Evolutionary conservation across 2,329 filamentous ascomycete species (phyloP).

Genomic region (Hirsutella minnesotensis): DNA sequence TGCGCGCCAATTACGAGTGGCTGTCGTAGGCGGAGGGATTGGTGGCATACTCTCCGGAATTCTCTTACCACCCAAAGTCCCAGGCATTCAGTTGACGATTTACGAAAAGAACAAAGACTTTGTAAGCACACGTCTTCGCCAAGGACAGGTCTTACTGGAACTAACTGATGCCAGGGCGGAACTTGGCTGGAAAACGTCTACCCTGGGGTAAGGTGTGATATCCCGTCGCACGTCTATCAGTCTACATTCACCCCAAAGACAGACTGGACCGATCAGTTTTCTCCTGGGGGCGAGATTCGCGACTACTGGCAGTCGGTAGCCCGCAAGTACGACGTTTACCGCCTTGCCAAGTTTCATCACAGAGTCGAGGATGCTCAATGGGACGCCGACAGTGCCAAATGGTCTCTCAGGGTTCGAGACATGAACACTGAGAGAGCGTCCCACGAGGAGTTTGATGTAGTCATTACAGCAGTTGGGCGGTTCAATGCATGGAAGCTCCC

Average conservation of each 20-base stretch:
- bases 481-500: constrained; percentile 57
- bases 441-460: constrained; percentile 42
- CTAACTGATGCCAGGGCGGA: constrained; percentile 24
- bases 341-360: constrained; percentile 41
- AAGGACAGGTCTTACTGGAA: background rate
- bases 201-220: constrained; percentile 55
- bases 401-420: constrained; percentile 39
- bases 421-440: constrained; percentile 23
- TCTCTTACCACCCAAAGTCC: constrained; percentile 56
- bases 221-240: constrained; percentile 60
- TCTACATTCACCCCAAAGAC: constrained; percentile 55
- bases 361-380: constrained; percentile 45
- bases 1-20: constrained; percentile 19
- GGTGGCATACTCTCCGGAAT: constrained; percentile 42
- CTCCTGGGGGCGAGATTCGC: constrained; percentile 53
- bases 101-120: constrained; percentile 58
- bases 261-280: constrained; percentile 58
- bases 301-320: constrained; percentile 55
- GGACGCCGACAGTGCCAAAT: constrained; percentile 37
- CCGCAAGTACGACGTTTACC: constrained; percentile 51
- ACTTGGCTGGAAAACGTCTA: constrained; percentile 47
- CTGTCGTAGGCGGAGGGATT: constrained; percentile 24
- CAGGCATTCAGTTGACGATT: constrained; percentile 51
- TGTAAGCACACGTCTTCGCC: constrained; percentile 37
- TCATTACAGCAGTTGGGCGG: constrained; percentile 51